Conservation (phyloP, 2,329 filamentous ascomycete species). For the Aureobasidium sp. region DNA sequence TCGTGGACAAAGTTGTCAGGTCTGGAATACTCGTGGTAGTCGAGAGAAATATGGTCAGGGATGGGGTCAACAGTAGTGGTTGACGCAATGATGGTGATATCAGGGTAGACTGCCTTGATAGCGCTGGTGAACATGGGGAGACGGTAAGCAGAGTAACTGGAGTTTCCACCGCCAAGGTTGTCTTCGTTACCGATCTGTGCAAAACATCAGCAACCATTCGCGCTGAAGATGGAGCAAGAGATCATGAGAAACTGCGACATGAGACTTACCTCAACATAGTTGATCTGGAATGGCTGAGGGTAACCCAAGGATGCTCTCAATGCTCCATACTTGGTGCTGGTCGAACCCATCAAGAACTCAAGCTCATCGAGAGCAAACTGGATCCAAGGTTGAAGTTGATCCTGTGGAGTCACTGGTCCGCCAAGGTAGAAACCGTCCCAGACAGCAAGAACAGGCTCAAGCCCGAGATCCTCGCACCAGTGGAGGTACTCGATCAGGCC, state of each 20-base stretch:
- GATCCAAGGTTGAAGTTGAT: constrained; percentile 46
- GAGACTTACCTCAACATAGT: constrained; percentile 44
- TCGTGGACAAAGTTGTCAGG: constrained; percentile 19
- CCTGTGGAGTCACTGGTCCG: constrained; percentile 37
- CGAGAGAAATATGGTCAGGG: constrained; percentile 17
- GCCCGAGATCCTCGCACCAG: constrained; percentile 46
- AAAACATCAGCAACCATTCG: background rate
- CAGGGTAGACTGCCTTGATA: constrained; percentile 47
- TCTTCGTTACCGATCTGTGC: constrained; percentile 55
- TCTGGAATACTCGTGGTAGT: constrained; percentile 26
- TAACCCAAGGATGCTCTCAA: constrained; percentile 52
- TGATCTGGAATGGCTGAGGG: constrained; percentile 50
- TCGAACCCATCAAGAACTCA: constrained; percentile 51
- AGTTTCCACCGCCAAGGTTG: constrained; percentile 41
- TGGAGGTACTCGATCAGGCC: constrained; percentile 53
- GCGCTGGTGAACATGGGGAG: constrained; percentile 53
- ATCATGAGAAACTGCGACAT: background rate
- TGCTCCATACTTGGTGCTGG: constrained; percentile 47
- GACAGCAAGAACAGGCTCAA: constrained; percentile 48
- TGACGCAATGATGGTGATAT: constrained; percentile 48
- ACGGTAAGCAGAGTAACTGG: constrained; percentile 36
- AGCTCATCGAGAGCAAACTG: constrained; percentile 54
- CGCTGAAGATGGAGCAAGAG: background rate
- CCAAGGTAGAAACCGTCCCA: constrained; percentile 50
- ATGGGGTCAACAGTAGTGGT: constrained; percentile 23